A percentile compares a stretch with the other conserved stretches of the same genome.
These are phyloP conservation scores for Paramecium caudatum DNA, from an alignment of 73 alveolate species.

Conservation along the genomic window DNA sequence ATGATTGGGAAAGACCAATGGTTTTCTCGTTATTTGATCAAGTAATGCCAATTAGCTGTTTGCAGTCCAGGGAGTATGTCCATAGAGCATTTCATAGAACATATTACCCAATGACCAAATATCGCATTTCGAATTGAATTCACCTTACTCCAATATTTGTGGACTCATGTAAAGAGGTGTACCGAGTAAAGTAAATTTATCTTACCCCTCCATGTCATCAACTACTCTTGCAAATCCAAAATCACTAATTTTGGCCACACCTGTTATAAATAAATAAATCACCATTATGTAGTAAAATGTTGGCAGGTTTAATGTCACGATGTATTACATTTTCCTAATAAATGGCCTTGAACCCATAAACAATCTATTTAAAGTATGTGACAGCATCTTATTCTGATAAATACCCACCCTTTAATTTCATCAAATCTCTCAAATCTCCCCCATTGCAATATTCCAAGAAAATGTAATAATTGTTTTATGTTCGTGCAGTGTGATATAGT, in stretches of 20 bases:
- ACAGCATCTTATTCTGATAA: conserved; percentile 76
- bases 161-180: conserved; percentile 79
- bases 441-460: conserved; percentile 76
- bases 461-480: conserved; percentile 73
- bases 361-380: conserved; percentile 65
- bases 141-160: conserved; percentile 59
- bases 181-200: conserved; percentile 58
- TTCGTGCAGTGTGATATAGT: conserved; percentile 72
- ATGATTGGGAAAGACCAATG: conserved; percentile 68
- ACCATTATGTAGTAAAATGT: conserved; percentile 74
- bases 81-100: conserved; percentile 75
- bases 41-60: conserved; percentile 44
- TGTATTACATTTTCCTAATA: conserved; percentile 73
- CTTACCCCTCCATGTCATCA: conserved; percentile 71
- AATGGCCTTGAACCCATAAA: conserved; percentile 71
- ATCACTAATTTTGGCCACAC: conserved; percentile 71
- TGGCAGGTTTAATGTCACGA: conserved; percentile 78
- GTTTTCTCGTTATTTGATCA: conserved; percentile 69
- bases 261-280: not conserved
- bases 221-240: conserved; percentile 78
- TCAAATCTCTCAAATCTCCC: conserved; percentile 67
- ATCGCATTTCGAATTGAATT: conserved; percentile 71
- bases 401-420: conserved; percentile 60
- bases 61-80: conserved; percentile 75
- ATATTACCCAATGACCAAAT: conserved; percentile 77